Percentiles rank a stretch among this genome's conserved stretches.
Conservation (phyloP, 257 asterid genomes). For the Cynanchum wilfordii region DNA sequence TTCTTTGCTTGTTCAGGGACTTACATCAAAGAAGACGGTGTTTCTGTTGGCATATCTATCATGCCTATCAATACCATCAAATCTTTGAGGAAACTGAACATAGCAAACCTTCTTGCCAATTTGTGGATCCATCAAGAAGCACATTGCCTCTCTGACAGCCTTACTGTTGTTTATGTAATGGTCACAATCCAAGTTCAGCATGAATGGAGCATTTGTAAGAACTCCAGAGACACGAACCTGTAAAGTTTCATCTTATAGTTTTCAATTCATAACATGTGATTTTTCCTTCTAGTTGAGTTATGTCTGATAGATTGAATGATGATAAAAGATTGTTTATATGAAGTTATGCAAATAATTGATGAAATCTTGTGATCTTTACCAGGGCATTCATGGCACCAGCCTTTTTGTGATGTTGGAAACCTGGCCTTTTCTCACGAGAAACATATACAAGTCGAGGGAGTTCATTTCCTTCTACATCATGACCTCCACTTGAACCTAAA, state of each 20-base stretch:
- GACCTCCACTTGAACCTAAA: constrained; percentile 92
- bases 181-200: constrained; percentile 98
- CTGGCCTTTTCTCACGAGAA: constrained; percentile 99
- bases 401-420: constrained; percentile 94
- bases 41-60: constrained; percentile 97
- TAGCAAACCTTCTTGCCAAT: constrained; percentile 87
- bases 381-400: constrained; percentile 98
- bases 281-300: neutral
- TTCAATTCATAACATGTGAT: neutral
- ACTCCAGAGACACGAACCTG: constrained; percentile 97
- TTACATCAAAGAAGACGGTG: constrained; percentile 96
- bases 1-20: constrained; percentile 20
- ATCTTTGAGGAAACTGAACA: constrained; percentile 97
- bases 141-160: constrained; percentile 95
- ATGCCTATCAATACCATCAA: constrained; percentile 89
- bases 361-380: constrained; percentile 41
- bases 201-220: constrained; percentile 96
- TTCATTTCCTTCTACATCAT: constrained; percentile 84
- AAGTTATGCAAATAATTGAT: neutral
- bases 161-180: constrained; percentile 94
- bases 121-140: constrained; percentile 93
- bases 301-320: constrained; percentile 5
- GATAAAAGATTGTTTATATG: neutral
- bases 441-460: constrained; percentile 95
- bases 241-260: constrained; percentile 1